Evolutionary conservation across 352 stramenopile species (phyloP), one percentile per base, ranked within the genome.

Genomic region (Phytophthora cactorum): DNA sequence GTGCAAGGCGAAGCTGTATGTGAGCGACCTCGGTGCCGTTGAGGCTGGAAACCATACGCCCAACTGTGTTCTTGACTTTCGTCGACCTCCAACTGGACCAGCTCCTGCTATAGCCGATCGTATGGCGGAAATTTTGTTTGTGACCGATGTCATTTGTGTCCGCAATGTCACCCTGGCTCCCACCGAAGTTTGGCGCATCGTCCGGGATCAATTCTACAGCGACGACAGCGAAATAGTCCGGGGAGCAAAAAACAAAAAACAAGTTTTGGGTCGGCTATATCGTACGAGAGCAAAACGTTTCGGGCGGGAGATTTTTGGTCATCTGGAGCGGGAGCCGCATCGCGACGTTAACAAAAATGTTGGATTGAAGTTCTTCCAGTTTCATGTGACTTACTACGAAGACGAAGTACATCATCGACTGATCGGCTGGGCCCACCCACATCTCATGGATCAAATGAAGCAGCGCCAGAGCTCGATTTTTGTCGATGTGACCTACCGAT

Each of bases 311-410:
- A 56, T 56, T 64, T 57, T 57, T 22, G 58, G 46, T 2, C n/a
- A 46, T 8, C 27, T 63, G 1, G 28, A 57, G 14, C 39, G 4
- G 1, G 46, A 65, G 17, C 58, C 47, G 2, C 15, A 58, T 46
- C 17, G 36, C 12, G 36, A 43, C 12, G 36, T 43, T 8, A 43
- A 43, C 4, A 5, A 17, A 3, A 43, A 27, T 10, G 15, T 36
- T 0, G 58, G 47, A 4, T 43, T 43, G 36, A 66, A 66, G 6
- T 49, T 59, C 15, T 59, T 66, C 14, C 36, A 51, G 49, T 66
- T 66, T 15, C 59, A 60, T 6, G 29, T 66, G 7, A 60, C 59
- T 4, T 55, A 60, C 27, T 66, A 60, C n/a, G 59, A 60, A 41
- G 29, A 50, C 1, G 59, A 60, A 29, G 59, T 60, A 5, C 14